A percentile compares a stretch with the other conserved stretches of the same genome.
Evolutionary conservation across 2,329 filamentous ascomycete genomes (phyloP).

Genomic region (Fusarium anthophilum): DNA sequence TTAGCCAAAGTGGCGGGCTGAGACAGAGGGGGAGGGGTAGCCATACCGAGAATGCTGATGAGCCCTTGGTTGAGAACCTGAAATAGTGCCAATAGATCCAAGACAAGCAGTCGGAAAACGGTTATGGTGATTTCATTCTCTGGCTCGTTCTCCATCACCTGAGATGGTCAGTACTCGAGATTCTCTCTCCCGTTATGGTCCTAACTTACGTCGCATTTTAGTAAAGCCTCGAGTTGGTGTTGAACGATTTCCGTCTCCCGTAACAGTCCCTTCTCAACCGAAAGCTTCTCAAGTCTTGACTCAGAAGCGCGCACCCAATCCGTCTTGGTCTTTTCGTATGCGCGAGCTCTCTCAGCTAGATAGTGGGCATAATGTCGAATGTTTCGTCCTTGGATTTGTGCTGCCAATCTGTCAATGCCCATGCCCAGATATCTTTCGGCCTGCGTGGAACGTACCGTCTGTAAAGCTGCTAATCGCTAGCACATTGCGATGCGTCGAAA

Average conservation of each 20-base stretch:
- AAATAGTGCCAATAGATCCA: conserved; percentile 90
- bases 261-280: conserved; percentile 90
- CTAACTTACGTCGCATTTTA: conserved; percentile 85
- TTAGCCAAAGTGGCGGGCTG: conserved; percentile 13
- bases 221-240: conserved; percentile 82
- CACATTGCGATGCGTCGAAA: conserved; percentile 83
- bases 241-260: conserved; percentile 93
- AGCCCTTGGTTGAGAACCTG: conserved; percentile 96
- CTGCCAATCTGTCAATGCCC: conserved; percentile 56
- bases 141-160: conserved; percentile 87
- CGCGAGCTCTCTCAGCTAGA: conserved; percentile 80
- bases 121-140: conserved; percentile 98
- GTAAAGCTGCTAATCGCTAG: conserved; percentile 91
- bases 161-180: conserved; percentile 18
- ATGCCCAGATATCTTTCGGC: neutral
- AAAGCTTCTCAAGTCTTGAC: conserved; percentile 82
- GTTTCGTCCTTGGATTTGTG: conserved; percentile 93
- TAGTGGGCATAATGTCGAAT: conserved; percentile 93
- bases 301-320: conserved; percentile 91
- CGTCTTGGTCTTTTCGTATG: conserved; percentile 83
- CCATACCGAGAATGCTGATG: conserved; percentile 91
- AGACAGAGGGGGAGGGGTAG: conserved; percentile 17
- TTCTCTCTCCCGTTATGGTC: neutral
- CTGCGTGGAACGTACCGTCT: conserved; percentile 73
- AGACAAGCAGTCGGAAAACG: conserved; percentile 88